Base-by-base conservation (phyloP, 1,139 yeast species). In the Spencermartinsiella ligniputridi region DNA sequence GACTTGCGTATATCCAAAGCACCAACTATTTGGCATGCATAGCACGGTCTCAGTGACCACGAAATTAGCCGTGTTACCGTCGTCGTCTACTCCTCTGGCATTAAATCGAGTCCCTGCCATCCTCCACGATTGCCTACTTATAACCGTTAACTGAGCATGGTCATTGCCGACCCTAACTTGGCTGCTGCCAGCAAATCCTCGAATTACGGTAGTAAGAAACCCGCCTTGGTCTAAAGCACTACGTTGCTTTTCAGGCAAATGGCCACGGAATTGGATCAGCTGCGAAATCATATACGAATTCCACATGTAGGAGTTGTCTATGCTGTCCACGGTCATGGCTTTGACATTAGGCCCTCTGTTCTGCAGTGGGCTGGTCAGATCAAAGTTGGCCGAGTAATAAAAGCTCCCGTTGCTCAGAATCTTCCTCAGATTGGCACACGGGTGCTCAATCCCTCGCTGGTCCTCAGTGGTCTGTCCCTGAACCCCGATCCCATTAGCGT, bases 41-140 rank as follows among this genome's bases (percentile, higher is more conserved):
- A 81, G 64, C 29, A 92, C 82, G 39, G 88, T 76, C 63, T 94
- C 99, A 0, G 97, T 87, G 60, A 92, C 98, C 27, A 92, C 97
- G 63, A 87, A 92, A 64, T 92, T 94, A 25, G 98, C 97, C 13
- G 92, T 97, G 61, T 86, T 78, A 3, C 96, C 96, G 49, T 86
- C 89, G 61, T 92, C 98, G 63, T 92, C 97, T 33, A 90, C 84
- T 38, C 99, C 99, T 57, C 99, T 72, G 1, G 95, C 92, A 61
- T 87, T 87, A 65, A 79, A 92, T 51, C 98, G 73, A 0, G 98
- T 92, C 2, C 99, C 99, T 1, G 98, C 97, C 49, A 97, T 72
- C 63, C 83, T 81, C 87, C 97, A 92, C 12, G 95, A 85, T 64
- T 92, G 97, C 55, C 94, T 83, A 1, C 97, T 89, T 17, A 94